Evolutionary conservation across 257 asterid genomes (phyloP).

Genomic region (Nicotiana attenuata): DNA sequence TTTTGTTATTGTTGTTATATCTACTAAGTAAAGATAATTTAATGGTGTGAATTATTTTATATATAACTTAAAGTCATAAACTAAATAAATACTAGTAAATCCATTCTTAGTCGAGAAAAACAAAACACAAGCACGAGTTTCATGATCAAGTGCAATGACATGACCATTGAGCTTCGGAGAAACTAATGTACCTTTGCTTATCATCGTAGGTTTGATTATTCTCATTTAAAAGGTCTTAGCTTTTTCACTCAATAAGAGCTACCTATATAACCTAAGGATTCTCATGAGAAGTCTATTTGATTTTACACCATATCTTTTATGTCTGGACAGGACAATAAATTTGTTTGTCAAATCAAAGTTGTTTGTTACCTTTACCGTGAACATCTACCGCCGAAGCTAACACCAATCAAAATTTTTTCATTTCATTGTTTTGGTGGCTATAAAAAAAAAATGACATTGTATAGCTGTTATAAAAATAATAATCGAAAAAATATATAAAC

Average conservation of each 20-base stretch:
- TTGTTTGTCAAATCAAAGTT: not conserved
- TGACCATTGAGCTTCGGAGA: not conserved
- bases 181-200: not conserved
- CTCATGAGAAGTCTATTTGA: not conserved
- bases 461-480: too few relatives aligned
- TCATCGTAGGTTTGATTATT: not conserved
- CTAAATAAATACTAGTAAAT: too few relatives aligned
- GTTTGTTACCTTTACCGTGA: not conserved
- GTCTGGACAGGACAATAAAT: not conserved
- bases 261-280: not conserved
- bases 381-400: not conserved
- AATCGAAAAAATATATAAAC: too few relatives aligned
- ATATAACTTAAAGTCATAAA: too few relatives aligned
- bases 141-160: not conserved
- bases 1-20: too few relatives aligned
- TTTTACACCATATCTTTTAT: not conserved
- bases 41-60: too few relatives aligned
- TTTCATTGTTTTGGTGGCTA: not conserved
- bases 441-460: not conserved
- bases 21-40: too few relatives aligned
- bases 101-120: too few relatives aligned
- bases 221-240: not conserved
- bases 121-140: too few relatives aligned
- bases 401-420: not conserved
- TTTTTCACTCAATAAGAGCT: not conserved